Percentiles rank a stretch among this genome's conserved stretches.
phyloP scores from a whole-genome alignment of 2,329 filamentous ascomycete genomes.

The Diaporthe vaccinii region DNA sequence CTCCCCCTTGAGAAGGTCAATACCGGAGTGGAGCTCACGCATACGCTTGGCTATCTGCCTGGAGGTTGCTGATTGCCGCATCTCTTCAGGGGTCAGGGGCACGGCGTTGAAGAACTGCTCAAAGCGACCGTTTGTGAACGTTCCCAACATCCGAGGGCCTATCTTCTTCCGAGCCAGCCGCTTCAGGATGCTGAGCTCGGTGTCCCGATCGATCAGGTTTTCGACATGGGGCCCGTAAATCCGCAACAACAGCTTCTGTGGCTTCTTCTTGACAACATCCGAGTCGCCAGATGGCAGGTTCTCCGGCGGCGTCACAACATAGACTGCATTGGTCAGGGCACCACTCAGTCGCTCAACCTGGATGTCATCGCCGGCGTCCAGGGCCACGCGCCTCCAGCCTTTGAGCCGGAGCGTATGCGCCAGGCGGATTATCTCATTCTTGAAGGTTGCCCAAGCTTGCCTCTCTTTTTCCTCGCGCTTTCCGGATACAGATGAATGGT shows the following conservation, averaged over 20 bases:
- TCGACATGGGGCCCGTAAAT: conserved; percentile 97
- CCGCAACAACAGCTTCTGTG: conserved; percentile 83
- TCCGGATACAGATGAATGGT: conserved; percentile 56
- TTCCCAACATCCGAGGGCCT: conserved; percentile 89
- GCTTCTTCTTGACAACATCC: conserved; percentile 55
- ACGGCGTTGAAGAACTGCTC: conserved; percentile 93
- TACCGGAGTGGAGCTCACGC: conserved; percentile 93
- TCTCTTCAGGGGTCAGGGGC: conserved; percentile 80
- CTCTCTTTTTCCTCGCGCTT: conserved; percentile 74
- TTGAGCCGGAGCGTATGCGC: conserved; percentile 91
- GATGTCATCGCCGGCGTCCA: conserved; percentile 77
- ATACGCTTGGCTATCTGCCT: conserved; percentile 97
- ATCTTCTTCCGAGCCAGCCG: conserved; percentile 93
- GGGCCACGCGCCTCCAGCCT: conserved; percentile 87
- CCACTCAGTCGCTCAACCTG: conserved; percentile 85
- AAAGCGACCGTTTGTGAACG: conserved; percentile 94
- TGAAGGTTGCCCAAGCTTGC: conserved; percentile 87
- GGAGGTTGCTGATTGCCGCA: conserved; percentile 86
- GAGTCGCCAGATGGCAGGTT: conserved; percentile 61
- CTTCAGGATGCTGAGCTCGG: conserved; percentile 87
- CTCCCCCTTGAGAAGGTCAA: conserved; percentile 86
- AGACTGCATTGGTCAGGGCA: conserved; percentile 95
- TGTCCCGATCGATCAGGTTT: conserved; percentile 93
- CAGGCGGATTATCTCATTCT: conserved; percentile 90
- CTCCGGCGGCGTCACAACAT: conserved; percentile 87